phyloP scores from a whole-genome alignment of 768 basidiomycete genomes.

The Mycena indigotica region DNA sequence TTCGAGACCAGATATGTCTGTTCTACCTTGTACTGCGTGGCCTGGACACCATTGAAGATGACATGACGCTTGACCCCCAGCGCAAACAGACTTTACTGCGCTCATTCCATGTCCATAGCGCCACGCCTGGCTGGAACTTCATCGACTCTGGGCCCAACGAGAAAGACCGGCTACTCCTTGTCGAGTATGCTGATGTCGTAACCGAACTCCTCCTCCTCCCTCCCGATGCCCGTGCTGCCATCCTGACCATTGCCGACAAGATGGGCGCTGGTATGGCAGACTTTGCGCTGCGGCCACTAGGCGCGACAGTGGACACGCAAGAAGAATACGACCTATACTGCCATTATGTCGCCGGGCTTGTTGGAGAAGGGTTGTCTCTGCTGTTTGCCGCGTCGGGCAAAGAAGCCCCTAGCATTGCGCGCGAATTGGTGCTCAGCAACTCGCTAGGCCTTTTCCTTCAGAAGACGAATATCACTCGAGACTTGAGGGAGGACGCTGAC shows the following conservation, averaged over 20 bases:
- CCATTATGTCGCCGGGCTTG: slow-evolving; percentile 97
- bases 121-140: slow-evolving; percentile 87
- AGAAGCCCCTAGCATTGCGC: slow-evolving; percentile 70
- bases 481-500: slow-evolving; percentile 89
- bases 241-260: slow-evolving; percentile 79
- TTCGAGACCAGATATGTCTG: slow-evolving; percentile 70
- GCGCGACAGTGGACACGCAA: not conserved
- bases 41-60: slow-evolving; percentile 97
- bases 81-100: slow-evolving; percentile 86
- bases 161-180: slow-evolving; percentile 82
- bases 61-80: slow-evolving; percentile 90
- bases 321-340: slow-evolving; percentile 57
- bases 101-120: slow-evolving; percentile 76
- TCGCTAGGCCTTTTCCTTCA: slow-evolving; percentile 95
- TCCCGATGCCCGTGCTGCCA: slow-evolving; percentile 71
- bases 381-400: slow-evolving; percentile 86
- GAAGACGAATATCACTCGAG: slow-evolving; percentile 98
- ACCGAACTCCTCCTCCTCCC: slow-evolving; percentile 75
- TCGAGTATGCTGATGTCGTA: slow-evolving; percentile 80
- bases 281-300: slow-evolving; percentile 7
- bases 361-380: slow-evolving; percentile 91
- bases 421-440: slow-evolving; percentile 87
- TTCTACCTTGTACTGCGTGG: slow-evolving; percentile 95
- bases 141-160: slow-evolving; percentile 81
- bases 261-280: slow-evolving; percentile 98